Conservation (phyloP, 2,329 filamentous ascomycete genomes). For the Lasiodiplodia theobromae region DNA sequence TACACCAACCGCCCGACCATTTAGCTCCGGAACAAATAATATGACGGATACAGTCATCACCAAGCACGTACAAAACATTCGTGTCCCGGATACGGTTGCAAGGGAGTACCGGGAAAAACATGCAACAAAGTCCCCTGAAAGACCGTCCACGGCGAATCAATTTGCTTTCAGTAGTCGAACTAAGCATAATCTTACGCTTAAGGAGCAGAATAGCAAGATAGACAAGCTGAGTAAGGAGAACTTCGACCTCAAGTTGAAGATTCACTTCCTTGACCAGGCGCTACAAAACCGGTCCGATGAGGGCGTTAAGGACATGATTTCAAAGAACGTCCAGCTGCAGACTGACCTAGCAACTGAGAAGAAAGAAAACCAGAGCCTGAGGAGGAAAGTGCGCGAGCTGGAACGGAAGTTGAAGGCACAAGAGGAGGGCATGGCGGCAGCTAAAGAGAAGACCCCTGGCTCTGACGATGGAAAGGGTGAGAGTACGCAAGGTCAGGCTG, state of each 20-base stretch:
- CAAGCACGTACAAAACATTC: conserved; percentile 86
- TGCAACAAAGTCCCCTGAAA: conserved; percentile 62
- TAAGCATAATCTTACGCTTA: conserved; percentile 74
- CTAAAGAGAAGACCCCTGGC: conserved; percentile 42
- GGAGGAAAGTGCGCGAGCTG: conserved; percentile 82
- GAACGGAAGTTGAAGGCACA: conserved; percentile 76
- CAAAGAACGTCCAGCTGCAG: conserved; percentile 94
- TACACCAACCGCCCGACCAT: conserved; percentile 69
- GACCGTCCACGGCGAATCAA: conserved; percentile 42
- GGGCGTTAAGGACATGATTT: conserved; percentile 96
- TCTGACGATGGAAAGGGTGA: conserved; percentile 63
- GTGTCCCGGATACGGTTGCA: conserved; percentile 87
- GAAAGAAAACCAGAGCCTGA: conserved; percentile 85
- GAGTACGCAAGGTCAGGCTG: conserved; percentile 64
- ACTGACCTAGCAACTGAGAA: conserved; percentile 87
- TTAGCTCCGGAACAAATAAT: conserved; percentile 58
- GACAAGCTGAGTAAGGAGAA: conserved; percentile 97
- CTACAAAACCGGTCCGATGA: conserved; percentile 94
- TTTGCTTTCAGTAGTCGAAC: conserved; percentile 46
- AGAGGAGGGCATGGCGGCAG: conserved; percentile 57
- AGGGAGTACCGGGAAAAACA: conserved; percentile 83
- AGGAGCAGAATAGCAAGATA: conserved; percentile 97
- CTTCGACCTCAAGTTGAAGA: conserved; percentile 94
- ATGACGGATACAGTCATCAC: conserved; percentile 89
- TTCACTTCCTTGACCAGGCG: conserved; percentile 94